phyloP scores from a whole-genome alignment of 202 grass and related monocot species.

The Miscanthus sacchariflorus region DNA sequence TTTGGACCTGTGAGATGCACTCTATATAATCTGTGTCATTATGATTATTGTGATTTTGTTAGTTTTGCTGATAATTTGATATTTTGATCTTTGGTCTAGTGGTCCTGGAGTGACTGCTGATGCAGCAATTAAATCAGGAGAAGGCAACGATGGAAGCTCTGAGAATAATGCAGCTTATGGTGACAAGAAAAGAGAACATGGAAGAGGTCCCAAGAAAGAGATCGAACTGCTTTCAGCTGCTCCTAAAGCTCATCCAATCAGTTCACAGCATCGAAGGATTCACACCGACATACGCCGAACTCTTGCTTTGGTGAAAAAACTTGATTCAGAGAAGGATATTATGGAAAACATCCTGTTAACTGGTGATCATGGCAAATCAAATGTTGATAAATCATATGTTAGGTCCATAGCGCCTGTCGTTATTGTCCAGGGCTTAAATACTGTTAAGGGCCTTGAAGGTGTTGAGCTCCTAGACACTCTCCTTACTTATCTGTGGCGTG shows the following conservation, averaged over 20 bases:
- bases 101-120: constrained; percentile 48
- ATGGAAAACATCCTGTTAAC: constrained; percentile 60
- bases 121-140: constrained; percentile 49
- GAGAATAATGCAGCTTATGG: constrained; percentile 49
- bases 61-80: constrained; percentile 43
- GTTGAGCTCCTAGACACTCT: constrained; percentile 64
- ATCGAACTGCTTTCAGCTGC: constrained; percentile 38
- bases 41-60: constrained; percentile 26
- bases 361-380: constrained; percentile 44
- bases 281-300: constrained; percentile 54
- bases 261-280: constrained; percentile 53
- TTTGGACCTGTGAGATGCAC: constrained; percentile 74
- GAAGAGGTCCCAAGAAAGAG: constrained; percentile 49
- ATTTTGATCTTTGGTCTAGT: constrained; percentile 45
- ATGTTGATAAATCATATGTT: constrained; percentile 63
- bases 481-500: constrained; percentile 58
- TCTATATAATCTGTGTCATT: constrained; percentile 15
- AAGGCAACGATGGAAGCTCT: constrained; percentile 41
- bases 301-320: constrained; percentile 56
- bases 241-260: constrained; percentile 61
- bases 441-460: constrained; percentile 71
- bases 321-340: constrained; percentile 77
- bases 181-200: constrained; percentile 50
- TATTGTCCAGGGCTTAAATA: constrained; percentile 63
- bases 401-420: constrained; percentile 65